Base-by-base conservation (phyloP, 73 alveolate genomes). In the Breviolum minutum region DNA sequence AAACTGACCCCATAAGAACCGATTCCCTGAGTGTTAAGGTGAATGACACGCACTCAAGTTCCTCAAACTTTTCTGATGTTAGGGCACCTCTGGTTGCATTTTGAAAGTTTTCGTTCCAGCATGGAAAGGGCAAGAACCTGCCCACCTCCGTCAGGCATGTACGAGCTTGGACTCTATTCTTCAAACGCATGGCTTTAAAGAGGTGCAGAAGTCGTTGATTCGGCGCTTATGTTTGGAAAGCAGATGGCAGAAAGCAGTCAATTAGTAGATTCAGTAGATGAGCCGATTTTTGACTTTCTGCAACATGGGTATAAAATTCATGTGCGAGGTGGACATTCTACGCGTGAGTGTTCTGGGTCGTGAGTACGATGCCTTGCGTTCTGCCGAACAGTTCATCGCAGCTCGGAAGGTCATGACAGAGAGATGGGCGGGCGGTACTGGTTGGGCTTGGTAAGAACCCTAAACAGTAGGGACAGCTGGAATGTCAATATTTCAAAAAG, bases 291-390 rank as follows among this genome's bases (percentile, higher is more conserved):
- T 70, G 81, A 70, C 81, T 79, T 2, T 74, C 64, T 40, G 66
- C 88, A 24, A n/a, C 88, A 14, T 79, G 61, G 24, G 26, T 4
- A 6, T 4, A 30, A 40, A 40, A 4, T 24, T 17, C 64, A 5
- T 22, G 27, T 68, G 48, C 24, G 60, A 92, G 98, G 98, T 92
- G 27, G 98, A 92, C 90, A 63, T 92, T 22, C 73, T 92, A 30
- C 98, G 98, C 90, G n/a, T 92, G 60, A 92, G 98, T 48, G 90
- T 92, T 68, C 27, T 92, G 80, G 98, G 98, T 63, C 98, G 98
- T 26, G 98, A 92, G 62, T 92, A 74, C 27, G 60, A 30, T 12
- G 98, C 98, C 54, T 68, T 92, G 81, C 98, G 79, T 40, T 92
- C 98, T 64, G 98, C 98, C 20, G 90, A 92, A 40, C 68, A 20